Conservation (phyloP, 805 yeast genomes). For the Candida ipomoeae region DNA sequence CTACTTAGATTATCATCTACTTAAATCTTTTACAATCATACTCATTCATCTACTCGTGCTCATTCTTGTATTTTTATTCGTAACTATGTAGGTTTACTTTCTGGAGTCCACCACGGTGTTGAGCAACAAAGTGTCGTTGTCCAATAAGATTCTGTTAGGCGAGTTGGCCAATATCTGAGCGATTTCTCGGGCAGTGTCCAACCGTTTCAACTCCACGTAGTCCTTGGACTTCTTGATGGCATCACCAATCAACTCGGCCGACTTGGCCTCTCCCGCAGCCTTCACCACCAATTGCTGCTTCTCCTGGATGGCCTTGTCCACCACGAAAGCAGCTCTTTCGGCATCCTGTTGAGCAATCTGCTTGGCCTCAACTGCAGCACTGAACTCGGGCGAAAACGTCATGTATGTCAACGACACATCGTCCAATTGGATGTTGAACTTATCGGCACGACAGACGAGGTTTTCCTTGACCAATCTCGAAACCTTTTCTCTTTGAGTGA, state of each 20-base stretch:
- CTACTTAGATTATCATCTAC: too few relatives aligned
- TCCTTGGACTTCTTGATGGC: slow-evolving; percentile 96
- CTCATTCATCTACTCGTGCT: too few relatives aligned
- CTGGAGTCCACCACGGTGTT: slow-evolving; percentile 84
- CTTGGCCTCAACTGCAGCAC: slow-evolving; percentile 96
- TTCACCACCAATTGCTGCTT: slow-evolving; percentile 95
- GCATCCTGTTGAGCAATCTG: slow-evolving; percentile 99
- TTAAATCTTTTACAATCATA: too few relatives aligned
- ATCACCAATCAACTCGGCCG: slow-evolving; percentile 98
- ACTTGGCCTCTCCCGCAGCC: slow-evolving; percentile 97
- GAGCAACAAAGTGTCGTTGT: slow-evolving; percentile 85
- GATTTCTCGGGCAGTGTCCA: slow-evolving; percentile 96
- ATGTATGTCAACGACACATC: slow-evolving; percentile 95
- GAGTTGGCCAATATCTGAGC: slow-evolving; percentile 80
- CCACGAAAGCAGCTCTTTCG: slow-evolving; percentile 95
- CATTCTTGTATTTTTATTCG: slow-evolving; percentile 6
- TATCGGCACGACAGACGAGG: slow-evolving; percentile 83
- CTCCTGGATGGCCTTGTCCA: slow-evolving; percentile 95
- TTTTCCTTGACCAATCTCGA: slow-evolving; percentile 88
- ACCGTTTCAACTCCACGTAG: slow-evolving; percentile 92
- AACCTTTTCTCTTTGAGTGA: slow-evolving; percentile 98
- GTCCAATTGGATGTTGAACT: slow-evolving; percentile 82
- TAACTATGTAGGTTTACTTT: slow-evolving; percentile 25
- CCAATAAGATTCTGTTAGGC: slow-evolving; percentile 88
- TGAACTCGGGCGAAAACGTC: slow-evolving; percentile 98